phyloP scores from a whole-genome alignment of 768 basidiomycete genomes.

The Hygrophorus pudorinus region DNA sequence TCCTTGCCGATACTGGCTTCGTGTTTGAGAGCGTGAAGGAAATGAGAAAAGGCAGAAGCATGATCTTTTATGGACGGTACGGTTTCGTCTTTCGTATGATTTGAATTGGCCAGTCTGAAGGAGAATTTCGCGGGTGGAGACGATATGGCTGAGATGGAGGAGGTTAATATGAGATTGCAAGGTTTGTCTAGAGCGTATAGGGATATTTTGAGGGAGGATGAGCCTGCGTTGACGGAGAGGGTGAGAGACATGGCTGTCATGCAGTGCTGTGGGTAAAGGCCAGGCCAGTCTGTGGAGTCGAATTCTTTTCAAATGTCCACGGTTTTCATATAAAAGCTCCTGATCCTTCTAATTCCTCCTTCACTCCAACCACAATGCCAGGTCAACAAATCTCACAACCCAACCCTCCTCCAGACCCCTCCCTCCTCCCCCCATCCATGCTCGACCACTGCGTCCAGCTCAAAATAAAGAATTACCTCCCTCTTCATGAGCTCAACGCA shows the following conservation, averaged over 20 bases:
- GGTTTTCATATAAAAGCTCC: too few relatives aligned
- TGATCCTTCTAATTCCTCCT: background rate
- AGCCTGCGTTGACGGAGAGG: constrained; percentile 71
- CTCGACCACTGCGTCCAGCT: constrained; percentile 40
- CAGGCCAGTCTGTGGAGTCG: too few relatives aligned
- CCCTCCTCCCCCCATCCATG: constrained; percentile 51
- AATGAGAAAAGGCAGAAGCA: constrained; percentile 50
- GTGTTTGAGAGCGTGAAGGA: constrained; percentile 37
- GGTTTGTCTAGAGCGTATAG: constrained; percentile 37
- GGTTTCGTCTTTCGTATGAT: constrained; percentile 27
- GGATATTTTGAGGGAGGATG: constrained; percentile 79
- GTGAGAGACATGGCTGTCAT: constrained; percentile 29
- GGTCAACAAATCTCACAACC: constrained; percentile 45
- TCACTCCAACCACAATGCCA: constrained; percentile 36
- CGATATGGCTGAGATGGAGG: constrained; percentile 48
- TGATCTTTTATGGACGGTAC: constrained; percentile 42
- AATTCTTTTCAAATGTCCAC: too few relatives aligned
- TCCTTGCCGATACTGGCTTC: constrained; percentile 31
- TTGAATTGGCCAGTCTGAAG: constrained; percentile 20
- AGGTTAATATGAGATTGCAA: constrained; percentile 36
- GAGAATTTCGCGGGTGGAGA: constrained; percentile 43
- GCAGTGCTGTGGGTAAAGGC: too few relatives aligned
- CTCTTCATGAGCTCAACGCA: constrained; percentile 38
- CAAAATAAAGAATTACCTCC: constrained; percentile 35
- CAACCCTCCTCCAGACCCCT: constrained; percentile 63